Evolutionary conservation across 768 basidiomycete species (phyloP), one percentile per base, ranked within the genome.

Genomic region (Basidioascus undulatus): DNA sequence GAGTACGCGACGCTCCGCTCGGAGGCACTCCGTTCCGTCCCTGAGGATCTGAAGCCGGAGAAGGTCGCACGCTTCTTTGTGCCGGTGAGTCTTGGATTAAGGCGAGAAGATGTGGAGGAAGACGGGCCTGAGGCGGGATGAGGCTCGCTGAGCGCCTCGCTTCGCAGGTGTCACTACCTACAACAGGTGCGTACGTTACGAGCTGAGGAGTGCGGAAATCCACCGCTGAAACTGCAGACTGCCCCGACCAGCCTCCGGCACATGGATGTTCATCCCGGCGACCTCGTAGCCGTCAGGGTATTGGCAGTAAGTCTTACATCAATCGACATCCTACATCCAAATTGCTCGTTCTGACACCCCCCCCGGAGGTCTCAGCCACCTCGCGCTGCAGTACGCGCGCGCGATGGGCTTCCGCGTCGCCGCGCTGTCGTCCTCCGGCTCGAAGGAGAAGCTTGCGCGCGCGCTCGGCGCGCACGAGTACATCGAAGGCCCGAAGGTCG

Each of bases 261-360:
- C 28, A 57, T 57, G 48, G 35, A 45, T 16, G 32, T 54, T n/a
- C 45, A 35, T 13, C 52, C 58, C 0, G 62, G 58, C 3, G 59
- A 60, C 15, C 49, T 57, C 13, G 59, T 62, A 7, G 62, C 58
- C 0, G 50, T 65, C 3, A 60, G 61, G 30, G 64, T 62, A 12
- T 48, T 64, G 33, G 51, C 48, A 23, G 42, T 38, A 21, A 19
- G 35, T 12, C 34, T 20, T 3, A 25, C 8, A 27, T 18, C 33
- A 34, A 25, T 28, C 42, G 9, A 25, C 19, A 6, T 25, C n/a
- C 21, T 24, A 38, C 42, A 30, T 38, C 26, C 39, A 40, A 21
- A 3, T 12, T 13, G 3, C 37, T 13, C 15, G 27, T 13, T 7
- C 18, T 30, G 13, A 4, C 21, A 18, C 24, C 15, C 8, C 4